Evolutionary conservation across 2,329 filamentous ascomycete genomes (phyloP), one percentile per base, ranked within the genome.

Genomic region (Harringtonia lauricola): DNA sequence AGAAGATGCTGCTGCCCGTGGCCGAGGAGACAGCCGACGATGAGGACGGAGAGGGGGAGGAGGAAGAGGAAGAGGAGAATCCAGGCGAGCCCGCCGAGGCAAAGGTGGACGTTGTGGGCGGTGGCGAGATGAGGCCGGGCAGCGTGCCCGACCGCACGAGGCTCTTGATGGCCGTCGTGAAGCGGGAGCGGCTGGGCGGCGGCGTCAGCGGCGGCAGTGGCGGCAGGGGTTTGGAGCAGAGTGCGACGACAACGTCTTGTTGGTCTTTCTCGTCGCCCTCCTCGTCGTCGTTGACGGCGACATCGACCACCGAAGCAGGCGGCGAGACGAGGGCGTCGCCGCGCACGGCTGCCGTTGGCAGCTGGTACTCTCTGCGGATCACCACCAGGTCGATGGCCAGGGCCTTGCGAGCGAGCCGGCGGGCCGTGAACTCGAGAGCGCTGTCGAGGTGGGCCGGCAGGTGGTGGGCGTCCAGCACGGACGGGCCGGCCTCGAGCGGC

Each of bases 401-500:
- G 9, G 63, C 63, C 55, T 77, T 79, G 41, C 66, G 65, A 13
- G 73, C 68, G 19, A 82, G 65, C 18, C 71, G 66, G 49, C 64
- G 65, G 0, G 78, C 79, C 14, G 68, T 65, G 52, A 79, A 76
- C 46, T 79, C 75, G 26, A 82, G 67, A 22, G 75, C 75, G 5
- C 67, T 64, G 12, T 61, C 66, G 43, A 81, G 57, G 36, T 67
- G 64, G n/a, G 67, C 59, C 2, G 77, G 76, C n/a, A 81, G 65
- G 46, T 71, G 68, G 50, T 76, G 68, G 29, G 65, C 63, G 52
- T 79, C 72, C 47, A 79, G 68, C 43, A 81, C 64, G 18, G 76
- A 80, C 35, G 64, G 63, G 17, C 76, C 76, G 24, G 77, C 76
- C 64, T 81, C 78, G 45, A 82, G 67, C 14, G 78, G 77, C 40